phyloP scores from a whole-genome alignment of 2,329 filamentous ascomycete species.

The Leptographium procerum region DNA sequence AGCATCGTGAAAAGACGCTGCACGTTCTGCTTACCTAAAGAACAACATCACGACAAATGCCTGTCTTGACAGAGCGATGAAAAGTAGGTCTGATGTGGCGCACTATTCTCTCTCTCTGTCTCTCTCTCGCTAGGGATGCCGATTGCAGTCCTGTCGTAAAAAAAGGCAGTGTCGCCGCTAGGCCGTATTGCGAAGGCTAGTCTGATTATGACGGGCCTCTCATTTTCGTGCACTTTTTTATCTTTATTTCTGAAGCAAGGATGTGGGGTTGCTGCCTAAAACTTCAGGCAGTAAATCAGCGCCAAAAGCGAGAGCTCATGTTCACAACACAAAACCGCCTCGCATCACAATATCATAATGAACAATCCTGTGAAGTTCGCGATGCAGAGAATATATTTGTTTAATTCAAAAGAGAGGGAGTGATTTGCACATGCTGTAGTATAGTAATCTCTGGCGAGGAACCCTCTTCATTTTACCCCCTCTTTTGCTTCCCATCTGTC shows the following conservation, averaged over 20 bases:
- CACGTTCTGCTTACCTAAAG: slow-evolving; percentile 15
- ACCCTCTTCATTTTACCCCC: not conserved
- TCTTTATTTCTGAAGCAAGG: not conserved
- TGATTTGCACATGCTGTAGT: not conserved
- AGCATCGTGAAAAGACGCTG: not conserved
- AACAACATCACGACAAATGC: slow-evolving; percentile 14
- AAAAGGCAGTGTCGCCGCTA: not conserved
- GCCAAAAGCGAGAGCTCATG: too few relatives aligned
- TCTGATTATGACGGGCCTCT: not conserved
- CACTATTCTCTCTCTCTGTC: not conserved
- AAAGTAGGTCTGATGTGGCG: not conserved
- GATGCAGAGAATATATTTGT: not conserved
- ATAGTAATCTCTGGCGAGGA: not conserved
- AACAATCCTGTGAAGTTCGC: not conserved
- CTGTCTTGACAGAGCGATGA: not conserved
- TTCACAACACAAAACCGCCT: too few relatives aligned
- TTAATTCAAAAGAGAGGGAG: not conserved
- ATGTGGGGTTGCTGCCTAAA: not conserved
- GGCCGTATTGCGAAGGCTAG: too few relatives aligned
- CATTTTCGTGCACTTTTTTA: not conserved
- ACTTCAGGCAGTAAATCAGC: not conserved
- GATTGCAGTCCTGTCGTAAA: not conserved
- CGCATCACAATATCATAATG: not conserved
- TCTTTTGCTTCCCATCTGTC: not conserved
- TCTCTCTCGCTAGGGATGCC: not conserved